Evolutionary conservation across 2,329 filamentous ascomycete genomes (phyloP), one percentile per base, ranked within the genome.

Genomic region (Myriosclerotinia curreyana): DNA sequence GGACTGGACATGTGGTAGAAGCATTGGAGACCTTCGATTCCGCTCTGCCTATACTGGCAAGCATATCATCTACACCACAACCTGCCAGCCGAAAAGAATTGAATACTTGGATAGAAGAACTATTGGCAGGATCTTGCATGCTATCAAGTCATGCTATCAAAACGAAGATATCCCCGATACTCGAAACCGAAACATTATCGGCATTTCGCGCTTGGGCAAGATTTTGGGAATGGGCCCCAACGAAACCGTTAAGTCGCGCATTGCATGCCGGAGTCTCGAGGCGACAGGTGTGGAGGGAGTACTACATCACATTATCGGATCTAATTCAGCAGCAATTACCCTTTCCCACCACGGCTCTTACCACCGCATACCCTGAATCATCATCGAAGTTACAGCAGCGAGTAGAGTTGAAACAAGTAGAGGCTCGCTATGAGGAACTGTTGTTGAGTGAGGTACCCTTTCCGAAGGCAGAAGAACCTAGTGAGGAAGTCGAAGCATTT

Each of bases 391-490:
- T 79, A 50, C 87, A 89, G 71, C 83, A 96, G 71, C 83, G 87
- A 60, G 81, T 85, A 34, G 94, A 98, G 77, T 76, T 97, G 61
- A 91, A 92, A 74, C 85, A 83, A 60, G 88, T 93, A 12, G 92
- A 98, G 76, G 77, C 83, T 1, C 83, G 87, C 11, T 98, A 96
- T 74, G 92, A 97, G 75, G 82, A 82, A 20, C 80, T 95, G 5
- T 79, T 99, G 34, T 81, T 97, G 5, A 83, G 83, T 64, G 91
- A 96, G 74, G 90, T 90, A 0, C 82, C 83, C 36, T 99, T 99
- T 71, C 95, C 95, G 0, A 89, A 86, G 70, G 93, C 95, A 0
- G 88, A 90, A 50, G 86, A 95, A 71, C 82, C 85, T 60, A 92
- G 93, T 65, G 79, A 83, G 52, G 90, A 94, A 73, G 85, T 98